phyloP scores from a whole-genome alignment of 2,329 filamentous ascomycete species.

The Plenodomus biglobosus region DNA sequence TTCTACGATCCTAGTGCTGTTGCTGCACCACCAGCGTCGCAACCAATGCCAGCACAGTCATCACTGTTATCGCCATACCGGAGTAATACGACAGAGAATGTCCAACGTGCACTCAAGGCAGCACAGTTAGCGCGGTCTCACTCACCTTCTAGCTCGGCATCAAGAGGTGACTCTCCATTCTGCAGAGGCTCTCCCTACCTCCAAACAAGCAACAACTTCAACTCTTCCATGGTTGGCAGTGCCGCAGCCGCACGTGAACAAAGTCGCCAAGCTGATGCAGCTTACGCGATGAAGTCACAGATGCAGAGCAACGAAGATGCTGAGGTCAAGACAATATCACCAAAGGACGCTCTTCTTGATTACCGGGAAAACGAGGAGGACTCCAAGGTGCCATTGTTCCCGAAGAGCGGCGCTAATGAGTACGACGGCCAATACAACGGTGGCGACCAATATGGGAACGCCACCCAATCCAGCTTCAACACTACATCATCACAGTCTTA shows the following conservation, averaged over 20 bases:
- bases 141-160: slow-evolving; percentile 55
- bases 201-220: slow-evolving; percentile 48
- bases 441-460: slow-evolving; percentile 45
- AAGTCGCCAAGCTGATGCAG: slow-evolving; percentile 62
- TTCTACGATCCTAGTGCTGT: slow-evolving; percentile 75
- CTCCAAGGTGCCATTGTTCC: slow-evolving; percentile 71
- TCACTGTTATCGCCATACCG: slow-evolving; percentile 55
- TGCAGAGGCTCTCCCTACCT: slow-evolving; percentile 61
- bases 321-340: slow-evolving; percentile 82
- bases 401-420: slow-evolving; percentile 59
- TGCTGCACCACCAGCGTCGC: slow-evolving; percentile 48
- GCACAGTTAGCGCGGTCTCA: slow-evolving; percentile 70
- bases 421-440: slow-evolving; percentile 50
- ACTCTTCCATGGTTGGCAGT: slow-evolving; percentile 52
- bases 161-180: slow-evolving; percentile 79
- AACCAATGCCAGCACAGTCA: slow-evolving; percentile 54
- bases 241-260: slow-evolving; percentile 64
- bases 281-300: slow-evolving; percentile 46
- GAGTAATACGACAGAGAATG: slow-evolving; percentile 51
- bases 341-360: slow-evolving; percentile 86
- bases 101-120: slow-evolving; percentile 75
- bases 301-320: slow-evolving; percentile 46
- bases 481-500: slow-evolving; percentile 39
- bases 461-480: slow-evolving; percentile 41
- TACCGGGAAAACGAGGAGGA: slow-evolving; percentile 76